phyloP scores from a whole-genome alignment of 352 stramenopile species.

The Peronospora destructor region DNA sequence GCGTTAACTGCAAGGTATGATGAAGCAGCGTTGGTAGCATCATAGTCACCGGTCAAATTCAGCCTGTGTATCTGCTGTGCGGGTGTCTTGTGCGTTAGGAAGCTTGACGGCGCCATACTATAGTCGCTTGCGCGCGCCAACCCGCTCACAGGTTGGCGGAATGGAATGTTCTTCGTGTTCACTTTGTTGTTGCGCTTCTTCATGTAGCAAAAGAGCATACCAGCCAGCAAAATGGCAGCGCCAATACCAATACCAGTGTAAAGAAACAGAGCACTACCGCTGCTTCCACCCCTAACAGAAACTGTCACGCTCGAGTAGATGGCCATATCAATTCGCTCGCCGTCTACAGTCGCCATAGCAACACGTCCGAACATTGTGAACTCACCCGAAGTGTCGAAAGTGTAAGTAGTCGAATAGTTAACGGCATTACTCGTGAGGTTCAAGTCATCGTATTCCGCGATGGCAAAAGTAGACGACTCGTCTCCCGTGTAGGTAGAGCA shows the following conservation, averaged over 20 bases:
- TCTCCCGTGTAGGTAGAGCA: constrained; percentile 64
- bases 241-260: constrained; percentile 71
- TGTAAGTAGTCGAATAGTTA: constrained; percentile 49
- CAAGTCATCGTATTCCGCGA: constrained; percentile 39
- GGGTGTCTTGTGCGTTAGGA: constrained; percentile 56
- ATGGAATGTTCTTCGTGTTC: constrained; percentile 69
- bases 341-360: constrained; percentile 64
- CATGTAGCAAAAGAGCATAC: constrained; percentile 61
- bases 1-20: constrained; percentile 33
- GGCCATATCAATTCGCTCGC: constrained; percentile 70
- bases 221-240: constrained; percentile 51
- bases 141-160: constrained; percentile 43
- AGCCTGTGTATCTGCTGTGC: constrained; percentile 27
- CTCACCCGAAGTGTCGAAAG: constrained; percentile 46
- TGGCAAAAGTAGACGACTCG: constrained; percentile 50
- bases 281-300: constrained; percentile 40
- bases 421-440: constrained; percentile 57
- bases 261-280: constrained; percentile 46
- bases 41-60: constrained; percentile 33
- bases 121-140: constrained; percentile 44
- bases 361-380: constrained; percentile 69
- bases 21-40: constrained; percentile 28
- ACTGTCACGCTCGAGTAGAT: constrained; percentile 70
- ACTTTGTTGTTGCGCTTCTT: constrained; percentile 53
- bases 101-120: constrained; percentile 62